Percentiles rank a stretch among this genome's conserved stretches.
Conservation (phyloP, 2,329 filamentous ascomycete species). For the Ambrosiella xylebori region DNA sequence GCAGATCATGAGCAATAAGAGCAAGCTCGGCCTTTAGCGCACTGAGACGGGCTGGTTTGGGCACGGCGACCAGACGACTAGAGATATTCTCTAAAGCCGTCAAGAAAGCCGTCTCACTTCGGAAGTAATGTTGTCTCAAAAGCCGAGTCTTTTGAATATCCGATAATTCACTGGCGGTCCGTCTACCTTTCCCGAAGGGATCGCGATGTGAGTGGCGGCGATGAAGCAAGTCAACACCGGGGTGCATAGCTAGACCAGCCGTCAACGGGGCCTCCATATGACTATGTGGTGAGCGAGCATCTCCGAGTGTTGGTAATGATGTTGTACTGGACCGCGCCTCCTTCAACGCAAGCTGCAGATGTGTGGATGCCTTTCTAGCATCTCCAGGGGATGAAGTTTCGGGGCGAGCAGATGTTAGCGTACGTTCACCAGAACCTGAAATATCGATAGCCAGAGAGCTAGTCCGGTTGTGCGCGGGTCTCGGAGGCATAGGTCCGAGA, state of each 20-base stretch:
- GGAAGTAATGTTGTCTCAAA: conserved; percentile 66
- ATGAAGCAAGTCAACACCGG: conserved; percentile 28
- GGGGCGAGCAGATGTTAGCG: not conserved
- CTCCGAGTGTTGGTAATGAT: conserved; percentile 44
- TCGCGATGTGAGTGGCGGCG: conserved; percentile 45
- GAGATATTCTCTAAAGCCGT: conserved; percentile 71
- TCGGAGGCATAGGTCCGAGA: not conserved
- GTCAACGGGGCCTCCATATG: conserved; percentile 41
- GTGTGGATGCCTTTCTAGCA: conserved; percentile 27
- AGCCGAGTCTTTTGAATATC: conserved; percentile 51
- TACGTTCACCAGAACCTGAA: conserved; percentile 1
- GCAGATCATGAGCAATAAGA: conserved; percentile 63
- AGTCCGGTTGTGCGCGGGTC: not conserved
- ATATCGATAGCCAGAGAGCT: conserved; percentile 13
- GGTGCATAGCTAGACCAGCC: conserved; percentile 30
- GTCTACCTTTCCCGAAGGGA: conserved; percentile 27
- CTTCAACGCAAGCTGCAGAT: conserved; percentile 32
- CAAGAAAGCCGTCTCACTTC: conserved; percentile 64
- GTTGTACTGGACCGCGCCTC: conserved; percentile 51
- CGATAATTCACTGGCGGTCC: conserved; percentile 45
- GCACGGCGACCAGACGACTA: conserved; percentile 65
- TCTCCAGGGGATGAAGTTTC: not conserved
- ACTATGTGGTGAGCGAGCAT: conserved; percentile 33
- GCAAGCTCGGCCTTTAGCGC: conserved; percentile 66
- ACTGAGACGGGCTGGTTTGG: conserved; percentile 65